Conservation (phyloP, 83 land plant genomes). For the Picea mariana region DNA sequence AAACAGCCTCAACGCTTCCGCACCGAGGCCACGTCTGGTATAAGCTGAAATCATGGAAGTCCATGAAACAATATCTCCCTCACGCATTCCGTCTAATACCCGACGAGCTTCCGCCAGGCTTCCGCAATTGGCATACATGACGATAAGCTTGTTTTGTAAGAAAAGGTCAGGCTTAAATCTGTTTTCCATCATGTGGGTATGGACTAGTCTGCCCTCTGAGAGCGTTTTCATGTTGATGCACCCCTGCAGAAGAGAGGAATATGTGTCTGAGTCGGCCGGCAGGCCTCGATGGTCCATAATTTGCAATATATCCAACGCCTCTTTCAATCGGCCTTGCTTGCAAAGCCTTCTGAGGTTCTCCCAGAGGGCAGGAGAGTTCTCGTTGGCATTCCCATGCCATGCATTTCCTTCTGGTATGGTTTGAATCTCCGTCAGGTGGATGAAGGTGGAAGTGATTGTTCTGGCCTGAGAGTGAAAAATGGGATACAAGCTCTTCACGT, state of each 20-base stretch:
- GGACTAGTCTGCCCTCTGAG: conserved; percentile 31
- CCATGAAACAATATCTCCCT: conserved; percentile 55
- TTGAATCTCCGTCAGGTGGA: too few species aligned
- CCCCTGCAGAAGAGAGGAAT: conserved; percentile 37
- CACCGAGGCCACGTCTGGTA: conserved; percentile 26
- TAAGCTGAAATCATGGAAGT: conserved; percentile 63
- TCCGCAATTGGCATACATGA: conserved; percentile 45
- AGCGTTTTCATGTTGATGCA: conserved; percentile 27
- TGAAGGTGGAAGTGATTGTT: too few species aligned
- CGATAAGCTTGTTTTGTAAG: conserved; percentile 39
- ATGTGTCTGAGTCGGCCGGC: neutral
- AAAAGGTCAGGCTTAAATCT: conserved; percentile 36
- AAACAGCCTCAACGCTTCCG: conserved; percentile 44
- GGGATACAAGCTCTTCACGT: too few species aligned
- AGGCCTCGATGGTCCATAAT: too few species aligned
- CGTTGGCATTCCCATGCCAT: too few species aligned
- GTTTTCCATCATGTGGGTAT: conserved; percentile 57
- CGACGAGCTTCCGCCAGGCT: conserved; percentile 41
- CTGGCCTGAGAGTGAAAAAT: too few species aligned
- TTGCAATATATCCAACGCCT: too few species aligned
- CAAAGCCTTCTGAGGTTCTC: too few species aligned
- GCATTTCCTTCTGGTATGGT: too few species aligned
- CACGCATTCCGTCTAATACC: conserved; percentile 56
- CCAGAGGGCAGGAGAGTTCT: too few species aligned
- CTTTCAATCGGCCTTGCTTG: too few species aligned